A percentile compares a stretch with the other conserved stretches of the same genome.
These are phyloP conservation scores for Nephromyces sp. DNA, from an alignment of 169 alveolate species.

Conservation along the genomic window DNA sequence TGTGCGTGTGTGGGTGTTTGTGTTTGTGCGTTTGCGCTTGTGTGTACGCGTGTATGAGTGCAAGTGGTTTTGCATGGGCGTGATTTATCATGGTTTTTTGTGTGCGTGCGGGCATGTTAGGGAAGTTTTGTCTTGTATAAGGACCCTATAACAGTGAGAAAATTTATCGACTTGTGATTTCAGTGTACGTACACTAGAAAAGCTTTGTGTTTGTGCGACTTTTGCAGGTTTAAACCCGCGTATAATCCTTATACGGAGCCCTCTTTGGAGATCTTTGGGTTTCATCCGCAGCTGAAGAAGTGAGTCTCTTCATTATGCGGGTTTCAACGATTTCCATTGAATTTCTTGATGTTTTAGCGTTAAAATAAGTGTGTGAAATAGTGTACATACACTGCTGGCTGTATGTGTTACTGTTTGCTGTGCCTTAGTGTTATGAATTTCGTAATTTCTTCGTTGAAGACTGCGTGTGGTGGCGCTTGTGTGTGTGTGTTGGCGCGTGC, in stretches of 20 bases:
- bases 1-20: too few species aligned
- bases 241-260: constrained; percentile 99
- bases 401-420: not conserved
- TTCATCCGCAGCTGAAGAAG: constrained; percentile 84
- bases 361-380: too few species aligned
- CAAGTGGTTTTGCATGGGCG: too few species aligned
- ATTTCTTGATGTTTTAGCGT: too few species aligned
- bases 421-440: not conserved
- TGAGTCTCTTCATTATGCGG: not conserved
- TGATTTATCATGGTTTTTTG: too few species aligned
- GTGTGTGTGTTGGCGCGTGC: not conserved
- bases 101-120: not conserved
- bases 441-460: not conserved
- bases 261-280: constrained; percentile 97
- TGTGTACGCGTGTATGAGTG: too few species aligned
- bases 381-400: not conserved
- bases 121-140: too few species aligned
- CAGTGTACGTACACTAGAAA: too few species aligned
- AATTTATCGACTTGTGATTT: too few species aligned
- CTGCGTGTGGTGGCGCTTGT: not conserved
- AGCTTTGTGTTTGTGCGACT: too few species aligned
- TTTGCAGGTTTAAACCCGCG: constrained; percentile 95
- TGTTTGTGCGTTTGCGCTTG: too few species aligned
- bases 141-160: too few species aligned
- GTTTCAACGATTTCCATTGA: not conserved